These are phyloP conservation scores for Lentinula edodes DNA, from an alignment of 768 basidiomycete species.

Conservation along the genomic window DNA sequence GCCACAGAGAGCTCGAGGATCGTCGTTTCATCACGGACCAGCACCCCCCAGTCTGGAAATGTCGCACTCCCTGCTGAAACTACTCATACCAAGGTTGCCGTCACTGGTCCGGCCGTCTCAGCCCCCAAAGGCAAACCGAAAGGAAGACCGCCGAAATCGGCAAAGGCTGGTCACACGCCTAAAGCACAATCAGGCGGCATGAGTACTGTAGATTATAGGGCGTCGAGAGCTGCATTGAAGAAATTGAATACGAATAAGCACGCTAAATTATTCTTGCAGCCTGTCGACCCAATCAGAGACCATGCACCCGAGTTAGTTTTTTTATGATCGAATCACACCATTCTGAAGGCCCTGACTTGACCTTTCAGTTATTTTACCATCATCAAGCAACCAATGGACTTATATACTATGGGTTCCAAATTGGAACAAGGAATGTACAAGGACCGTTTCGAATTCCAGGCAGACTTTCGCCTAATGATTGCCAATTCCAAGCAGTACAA, in stretches of 20 bases:
- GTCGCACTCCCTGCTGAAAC: constrained; percentile 16
- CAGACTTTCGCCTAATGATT: constrained; percentile 86
- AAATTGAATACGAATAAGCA: constrained; percentile 75
- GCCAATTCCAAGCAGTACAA: constrained; percentile 88
- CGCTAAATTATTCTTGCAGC: constrained; percentile 70
- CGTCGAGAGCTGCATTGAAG: constrained; percentile 71
- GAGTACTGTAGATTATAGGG: constrained; percentile 67
- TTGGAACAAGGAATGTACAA: constrained; percentile 83
- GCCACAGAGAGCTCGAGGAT: constrained; percentile 5
- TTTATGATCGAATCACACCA: background rate
- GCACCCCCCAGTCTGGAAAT: constrained; percentile 6
- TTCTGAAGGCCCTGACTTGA: background rate
- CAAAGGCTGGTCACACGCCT: constrained; percentile 45
- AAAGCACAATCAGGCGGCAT: constrained; percentile 78
- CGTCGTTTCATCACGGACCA: constrained; percentile 17
- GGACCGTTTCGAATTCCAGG: constrained; percentile 76
- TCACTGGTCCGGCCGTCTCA: constrained; percentile 1
- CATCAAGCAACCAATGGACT: constrained; percentile 92
- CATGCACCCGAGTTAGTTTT: constrained; percentile 74
- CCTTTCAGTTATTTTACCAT: constrained; percentile 76
- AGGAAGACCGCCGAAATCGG: constrained; percentile 16
- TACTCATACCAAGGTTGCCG: constrained; percentile 1
- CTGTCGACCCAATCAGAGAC: constrained; percentile 96
- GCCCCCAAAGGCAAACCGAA: constrained; percentile 23
- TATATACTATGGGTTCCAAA: constrained; percentile 84